phyloP scores from a whole-genome alignment of 805 yeast species.

The Yamadazyma philogaea region DNA sequence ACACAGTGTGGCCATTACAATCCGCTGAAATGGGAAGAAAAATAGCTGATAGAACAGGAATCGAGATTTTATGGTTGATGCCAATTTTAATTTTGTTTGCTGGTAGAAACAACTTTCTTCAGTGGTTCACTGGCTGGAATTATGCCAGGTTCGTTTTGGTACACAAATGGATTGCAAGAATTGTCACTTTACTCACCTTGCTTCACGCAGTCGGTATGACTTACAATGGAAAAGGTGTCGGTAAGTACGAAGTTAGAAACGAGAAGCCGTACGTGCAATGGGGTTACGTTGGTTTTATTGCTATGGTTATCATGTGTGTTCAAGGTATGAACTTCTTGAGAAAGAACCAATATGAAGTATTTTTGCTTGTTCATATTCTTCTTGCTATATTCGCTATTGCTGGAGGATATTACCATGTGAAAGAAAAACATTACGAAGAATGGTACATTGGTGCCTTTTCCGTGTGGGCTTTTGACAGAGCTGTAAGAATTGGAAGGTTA shows the following conservation, averaged over 20 bases:
- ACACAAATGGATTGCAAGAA: conserved; percentile 67
- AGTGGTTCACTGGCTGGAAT: conserved; percentile 58
- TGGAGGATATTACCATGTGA: conserved; percentile 56
- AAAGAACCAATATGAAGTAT: conserved; percentile 59
- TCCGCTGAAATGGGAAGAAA: conserved; percentile 34
- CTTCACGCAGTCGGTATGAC: conserved; percentile 62
- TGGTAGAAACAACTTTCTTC: conserved; percentile 69
- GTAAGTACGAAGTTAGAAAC: conserved; percentile 29
- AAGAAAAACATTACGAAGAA: conserved; percentile 21
- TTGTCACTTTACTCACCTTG: conserved; percentile 45
- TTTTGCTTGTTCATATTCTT: conserved; percentile 22
- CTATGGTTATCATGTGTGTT: conserved; percentile 21
- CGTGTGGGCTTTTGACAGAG: conserved; percentile 37
- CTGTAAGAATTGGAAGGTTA: conserved; percentile 28
- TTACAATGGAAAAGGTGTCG: conserved; percentile 34
- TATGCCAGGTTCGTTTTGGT: conserved; percentile 57
- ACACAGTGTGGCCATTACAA: conserved; percentile 23
- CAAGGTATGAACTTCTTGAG: conserved; percentile 49
- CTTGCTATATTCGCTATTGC: conserved; percentile 44
- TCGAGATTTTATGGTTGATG: conserved; percentile 48
- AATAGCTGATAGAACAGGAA: conserved; percentile 54
- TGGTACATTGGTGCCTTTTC: conserved; percentile 31
- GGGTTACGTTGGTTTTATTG: conserved; percentile 31
- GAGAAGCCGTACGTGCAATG: conserved; percentile 27
- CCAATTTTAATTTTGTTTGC: conserved; percentile 65